These are phyloP conservation scores for Tirmania nivea DNA, from an alignment of 495 filamentous ascomycete species.

Conservation along the genomic window DNA sequence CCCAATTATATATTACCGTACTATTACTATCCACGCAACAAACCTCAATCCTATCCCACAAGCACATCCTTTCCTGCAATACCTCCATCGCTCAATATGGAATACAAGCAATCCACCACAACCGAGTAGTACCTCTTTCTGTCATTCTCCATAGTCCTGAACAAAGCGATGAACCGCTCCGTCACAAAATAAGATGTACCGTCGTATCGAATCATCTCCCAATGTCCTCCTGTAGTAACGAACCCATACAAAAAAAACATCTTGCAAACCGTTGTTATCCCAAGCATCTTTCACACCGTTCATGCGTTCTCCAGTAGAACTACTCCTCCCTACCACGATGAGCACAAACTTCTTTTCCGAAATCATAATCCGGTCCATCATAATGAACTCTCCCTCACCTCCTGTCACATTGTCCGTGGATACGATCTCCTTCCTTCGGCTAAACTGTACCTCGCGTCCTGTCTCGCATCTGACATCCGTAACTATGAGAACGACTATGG, in stretches of 20 bases:
- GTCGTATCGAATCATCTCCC: no score
- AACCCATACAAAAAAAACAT: no score
- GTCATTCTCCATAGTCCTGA: no score
- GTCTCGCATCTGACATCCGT: background rate
- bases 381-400: slow-evolving; percentile 1
- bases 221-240: background rate
- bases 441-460: background rate
- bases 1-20: no score
- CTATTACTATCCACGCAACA: no score
- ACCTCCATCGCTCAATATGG: no score
- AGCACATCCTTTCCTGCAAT: no score
- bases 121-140: no score
- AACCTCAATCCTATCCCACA: no score
- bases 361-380: background rate
- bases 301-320: slow-evolving; percentile 1
- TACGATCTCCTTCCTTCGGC: background rate
- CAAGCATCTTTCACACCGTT: slow-evolving; percentile 3
- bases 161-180: no score
- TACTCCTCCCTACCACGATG: background rate
- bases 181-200: no score
- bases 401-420: background rate
- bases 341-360: background rate
- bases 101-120: no score
- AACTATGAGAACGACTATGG: background rate
- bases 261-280: background rate